Conservation (phyloP, 2,329 filamentous ascomycete species). For the Geoglossum cookeanum region DNA sequence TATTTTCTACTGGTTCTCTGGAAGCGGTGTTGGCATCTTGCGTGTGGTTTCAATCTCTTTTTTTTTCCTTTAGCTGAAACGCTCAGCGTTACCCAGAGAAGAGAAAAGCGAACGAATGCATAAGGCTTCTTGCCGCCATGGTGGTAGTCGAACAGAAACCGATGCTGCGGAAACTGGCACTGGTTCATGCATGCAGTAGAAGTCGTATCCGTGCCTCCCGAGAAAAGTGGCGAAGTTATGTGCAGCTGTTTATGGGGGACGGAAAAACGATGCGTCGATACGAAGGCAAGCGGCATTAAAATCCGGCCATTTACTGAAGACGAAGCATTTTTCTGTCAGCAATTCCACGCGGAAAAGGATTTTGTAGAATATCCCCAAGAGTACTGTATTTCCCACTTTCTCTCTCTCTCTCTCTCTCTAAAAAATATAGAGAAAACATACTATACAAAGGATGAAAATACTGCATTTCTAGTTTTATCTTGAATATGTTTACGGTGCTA, state of each 20-base stretch:
- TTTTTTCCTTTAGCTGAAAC: background rate
- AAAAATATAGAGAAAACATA: too few species aligned
- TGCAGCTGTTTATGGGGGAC: background rate
- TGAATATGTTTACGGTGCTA: too few species aligned
- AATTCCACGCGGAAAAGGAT: too few species aligned
- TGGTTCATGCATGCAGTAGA: background rate
- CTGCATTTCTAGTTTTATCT: too few species aligned
- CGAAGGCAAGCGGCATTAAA: too few species aligned
- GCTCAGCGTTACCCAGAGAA: background rate
- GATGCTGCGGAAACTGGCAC: background rate
- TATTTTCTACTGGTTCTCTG: background rate
- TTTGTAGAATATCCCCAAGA: too few species aligned
- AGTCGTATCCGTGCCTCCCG: background rate
- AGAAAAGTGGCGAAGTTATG: background rate
- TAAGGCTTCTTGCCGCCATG: background rate
- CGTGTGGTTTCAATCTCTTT: background rate
- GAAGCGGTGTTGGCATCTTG: slow-evolving; percentile 1
- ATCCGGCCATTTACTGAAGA: too few species aligned
- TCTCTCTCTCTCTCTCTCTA: too few species aligned
- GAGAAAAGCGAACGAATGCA: background rate
- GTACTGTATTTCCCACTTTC: too few species aligned
- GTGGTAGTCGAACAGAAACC: background rate
- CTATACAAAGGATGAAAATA: too few species aligned
- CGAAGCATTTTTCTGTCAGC: too few species aligned
- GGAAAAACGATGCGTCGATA: background rate